Evolutionary conservation across 805 yeast species (phyloP).

Genomic region (Torulaspora delbrueckii): DNA sequence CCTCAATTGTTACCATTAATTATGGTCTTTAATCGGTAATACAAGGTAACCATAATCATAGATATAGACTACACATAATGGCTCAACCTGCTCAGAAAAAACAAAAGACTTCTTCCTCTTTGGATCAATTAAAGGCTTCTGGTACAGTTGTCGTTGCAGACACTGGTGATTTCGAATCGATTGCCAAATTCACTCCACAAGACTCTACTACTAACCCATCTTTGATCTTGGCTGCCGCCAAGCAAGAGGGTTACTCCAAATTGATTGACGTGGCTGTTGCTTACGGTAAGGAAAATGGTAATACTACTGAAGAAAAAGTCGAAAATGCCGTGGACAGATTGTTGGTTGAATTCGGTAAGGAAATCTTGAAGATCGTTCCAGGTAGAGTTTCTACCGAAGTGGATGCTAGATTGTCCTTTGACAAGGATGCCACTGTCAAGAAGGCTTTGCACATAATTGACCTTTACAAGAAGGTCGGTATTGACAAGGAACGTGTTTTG

Average conservation of each 20-base stretch:
- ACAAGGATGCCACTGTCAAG: slow-evolving; percentile 87
- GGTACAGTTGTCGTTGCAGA: slow-evolving; percentile 98
- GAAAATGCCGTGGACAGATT: slow-evolving; percentile 82
- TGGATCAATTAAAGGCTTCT: slow-evolving; percentile 88
- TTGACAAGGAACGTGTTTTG: slow-evolving; percentile 81
- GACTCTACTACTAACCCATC: slow-evolving; percentile 99
- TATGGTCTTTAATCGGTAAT: no score
- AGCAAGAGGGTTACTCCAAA: slow-evolving; percentile 81
- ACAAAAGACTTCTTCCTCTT: slow-evolving; percentile 50
- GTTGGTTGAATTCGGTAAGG: slow-evolving; percentile 93
- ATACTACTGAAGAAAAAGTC: slow-evolving; percentile 55
- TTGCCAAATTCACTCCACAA: slow-evolving; percentile 97
- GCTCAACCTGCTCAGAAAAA: slow-evolving; percentile 31
- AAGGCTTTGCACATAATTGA: slow-evolving; percentile 90
- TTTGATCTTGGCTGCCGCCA: slow-evolving; percentile 90
- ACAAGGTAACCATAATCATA: no score
- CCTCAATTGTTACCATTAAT: not conserved
- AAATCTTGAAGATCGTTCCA: slow-evolving; percentile 90
- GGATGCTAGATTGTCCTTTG: slow-evolving; percentile 95
- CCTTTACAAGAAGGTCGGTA: slow-evolving; percentile 80
- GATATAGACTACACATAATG: slow-evolving; percentile 8
- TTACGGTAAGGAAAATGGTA: slow-evolving; percentile 66
- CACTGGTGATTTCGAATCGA: slow-evolving; percentile 97
- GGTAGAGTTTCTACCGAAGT: slow-evolving; percentile 99
- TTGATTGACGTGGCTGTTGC: slow-evolving; percentile 88